Evolutionary conservation across 2,329 filamentous ascomycete genomes (phyloP).

Genomic region (Verticillium longisporum): DNA sequence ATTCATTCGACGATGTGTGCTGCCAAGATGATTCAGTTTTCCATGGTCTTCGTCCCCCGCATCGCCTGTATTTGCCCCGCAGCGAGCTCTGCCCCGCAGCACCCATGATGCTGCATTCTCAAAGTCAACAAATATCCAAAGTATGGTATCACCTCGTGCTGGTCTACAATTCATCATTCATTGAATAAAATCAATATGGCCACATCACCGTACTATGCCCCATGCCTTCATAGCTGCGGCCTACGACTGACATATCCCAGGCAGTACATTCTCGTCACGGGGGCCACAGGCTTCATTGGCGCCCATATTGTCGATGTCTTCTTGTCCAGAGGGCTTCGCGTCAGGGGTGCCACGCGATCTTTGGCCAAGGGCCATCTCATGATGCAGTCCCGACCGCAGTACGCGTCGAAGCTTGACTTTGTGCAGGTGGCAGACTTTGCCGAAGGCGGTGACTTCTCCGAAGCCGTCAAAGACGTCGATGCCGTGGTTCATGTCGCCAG

Average conservation of each 20-base stretch:
- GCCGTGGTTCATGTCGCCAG: conserved; percentile 37
- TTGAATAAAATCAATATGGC: not conserved
- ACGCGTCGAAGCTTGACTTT: conserved; percentile 29
- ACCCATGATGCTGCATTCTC: too few relatives aligned
- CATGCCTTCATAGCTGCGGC: not conserved
- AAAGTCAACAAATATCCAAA: too few relatives aligned
- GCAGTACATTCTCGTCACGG: conserved; percentile 1
- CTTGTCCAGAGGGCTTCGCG: conserved; percentile 19
- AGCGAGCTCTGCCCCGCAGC: too few relatives aligned
- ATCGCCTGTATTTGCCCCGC: too few relatives aligned
- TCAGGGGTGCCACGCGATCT: conserved; percentile 22
- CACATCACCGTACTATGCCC: not conserved
- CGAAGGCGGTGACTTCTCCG: conserved; percentile 24
- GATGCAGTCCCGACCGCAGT: conserved; percentile 27
- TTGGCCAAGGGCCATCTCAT: conserved; percentile 23
- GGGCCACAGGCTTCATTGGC: conserved; percentile 18
- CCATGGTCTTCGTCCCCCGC: too few relatives aligned
- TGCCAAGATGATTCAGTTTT: too few relatives aligned
- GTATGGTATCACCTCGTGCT: too few relatives aligned
- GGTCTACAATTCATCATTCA: too few relatives aligned
- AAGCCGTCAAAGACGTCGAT: conserved; percentile 32
- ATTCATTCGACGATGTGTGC: too few relatives aligned
- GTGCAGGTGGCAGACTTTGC: conserved; percentile 34
- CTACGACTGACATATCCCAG: not conserved
- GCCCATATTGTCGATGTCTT: conserved; percentile 23